Conservation (phyloP, 2,329 filamentous ascomycete genomes). For the Dendrostoma leiphaemia region DNA sequence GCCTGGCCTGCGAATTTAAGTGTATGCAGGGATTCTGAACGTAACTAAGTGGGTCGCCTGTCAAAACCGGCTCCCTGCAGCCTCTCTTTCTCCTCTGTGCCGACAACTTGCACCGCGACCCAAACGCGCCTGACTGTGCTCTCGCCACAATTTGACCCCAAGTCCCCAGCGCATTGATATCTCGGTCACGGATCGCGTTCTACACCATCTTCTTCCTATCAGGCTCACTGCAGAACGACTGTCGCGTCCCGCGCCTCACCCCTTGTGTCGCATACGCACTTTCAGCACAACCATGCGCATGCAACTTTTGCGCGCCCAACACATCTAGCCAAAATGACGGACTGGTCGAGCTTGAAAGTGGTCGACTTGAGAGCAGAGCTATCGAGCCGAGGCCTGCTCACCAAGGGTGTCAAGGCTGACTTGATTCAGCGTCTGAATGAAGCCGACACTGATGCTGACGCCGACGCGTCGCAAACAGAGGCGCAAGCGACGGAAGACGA, state of each 20-base stretch:
- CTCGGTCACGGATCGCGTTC: too few relatives aligned
- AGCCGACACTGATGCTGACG: constrained; percentile 31
- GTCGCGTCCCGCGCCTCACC: background rate
- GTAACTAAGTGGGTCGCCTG: too few relatives aligned
- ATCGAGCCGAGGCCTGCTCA: constrained; percentile 66
- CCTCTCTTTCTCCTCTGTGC: too few relatives aligned
- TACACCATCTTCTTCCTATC: background rate
- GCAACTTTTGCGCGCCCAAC: background rate
- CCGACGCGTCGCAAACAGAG: constrained; percentile 17
- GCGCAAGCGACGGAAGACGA: constrained; percentile 15
- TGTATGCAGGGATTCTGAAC: too few relatives aligned
- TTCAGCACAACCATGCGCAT: constrained; percentile 10
- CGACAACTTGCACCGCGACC: too few relatives aligned
- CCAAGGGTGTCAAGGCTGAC: constrained; percentile 69
- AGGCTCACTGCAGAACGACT: background rate
- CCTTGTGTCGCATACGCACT: background rate
- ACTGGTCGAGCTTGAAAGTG: constrained; percentile 65
- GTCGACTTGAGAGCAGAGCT: constrained; percentile 73
- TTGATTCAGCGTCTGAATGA: constrained; percentile 63
- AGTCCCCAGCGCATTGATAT: too few relatives aligned
- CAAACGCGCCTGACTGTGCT: too few relatives aligned
- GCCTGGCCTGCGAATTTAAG: too few relatives aligned
- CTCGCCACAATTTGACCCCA: too few relatives aligned
- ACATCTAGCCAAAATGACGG: constrained; percentile 39
- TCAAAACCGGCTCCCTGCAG: too few relatives aligned